Evolutionary conservation across 202 grass and related monocot genomes (phyloP), one percentile per base, ranked within the genome.

Genomic region (Zoysia matrella): DNA sequence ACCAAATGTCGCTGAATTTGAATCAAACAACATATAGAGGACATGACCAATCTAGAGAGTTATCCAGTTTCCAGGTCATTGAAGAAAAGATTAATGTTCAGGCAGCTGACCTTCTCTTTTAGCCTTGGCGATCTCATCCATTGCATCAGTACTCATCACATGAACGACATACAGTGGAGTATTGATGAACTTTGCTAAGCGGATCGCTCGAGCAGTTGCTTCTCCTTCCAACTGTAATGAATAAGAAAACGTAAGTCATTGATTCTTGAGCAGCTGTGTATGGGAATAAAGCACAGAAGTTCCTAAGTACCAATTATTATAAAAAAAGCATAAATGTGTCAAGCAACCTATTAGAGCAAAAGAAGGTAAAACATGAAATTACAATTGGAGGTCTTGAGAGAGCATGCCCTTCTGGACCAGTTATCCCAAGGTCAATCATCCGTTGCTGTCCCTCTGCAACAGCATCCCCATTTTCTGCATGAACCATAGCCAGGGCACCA

Each of bases 41-140:
- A 39, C 67, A 81, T 13, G n/a, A 18, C 76, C 11, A 46, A 66
- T 72, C 52, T n/a, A n/a, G 40, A 72, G 8, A 44, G 71, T 11
- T 8, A 65, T 15, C 13, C 39, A 48, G 47, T 69, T 79, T 13
- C 50, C 6, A 79, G 76, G 47, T 39, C 3, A 15, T 74, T 22
- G 13, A 79, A 92, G 45, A 62, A 68, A 80, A 45, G 30, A 81
- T 60, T 30, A 61, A 36, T 36, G 11, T 14, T 14, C 47, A 56
- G 50, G 46, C 7, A 64, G 60, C 52, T 70, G 4, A 98, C 95
- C 95, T 93, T 88, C 73, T 89, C 73, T 98, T 82, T 86, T 98
- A 82, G 95, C 95, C 63, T 90, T 98, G 50, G 90, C 90, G 78
- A 98, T 98, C 87, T 98, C 95, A 61, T 93, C 95, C 95, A 98